Conservation (phyloP, 2,329 filamentous ascomycete species). For the Cordyceps fumosorosea region DNA sequence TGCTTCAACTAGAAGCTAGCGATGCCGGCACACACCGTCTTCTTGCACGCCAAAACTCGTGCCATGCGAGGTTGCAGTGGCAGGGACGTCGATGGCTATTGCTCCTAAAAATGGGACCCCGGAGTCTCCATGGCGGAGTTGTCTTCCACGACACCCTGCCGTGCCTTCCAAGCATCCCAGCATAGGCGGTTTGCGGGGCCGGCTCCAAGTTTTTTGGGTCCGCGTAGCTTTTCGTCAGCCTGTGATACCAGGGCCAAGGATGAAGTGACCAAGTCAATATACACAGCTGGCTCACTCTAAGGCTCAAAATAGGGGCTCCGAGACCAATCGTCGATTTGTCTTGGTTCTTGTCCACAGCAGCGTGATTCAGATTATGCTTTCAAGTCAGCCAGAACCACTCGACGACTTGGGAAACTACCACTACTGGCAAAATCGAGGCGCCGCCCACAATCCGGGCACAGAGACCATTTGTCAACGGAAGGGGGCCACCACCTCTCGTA, state of each 20-base stretch:
- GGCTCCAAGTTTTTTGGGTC: neutral
- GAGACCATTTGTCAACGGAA: conserved; percentile 3
- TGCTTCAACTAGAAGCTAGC: neutral
- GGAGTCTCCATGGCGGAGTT: neutral
- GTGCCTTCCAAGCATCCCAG: neutral
- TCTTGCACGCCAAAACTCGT: neutral
- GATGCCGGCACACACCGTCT: neutral
- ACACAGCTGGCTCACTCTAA: neutral
- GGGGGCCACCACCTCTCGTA: neutral
- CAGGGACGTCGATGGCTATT: neutral
- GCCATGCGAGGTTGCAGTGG: neutral
- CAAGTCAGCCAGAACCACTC: neutral
- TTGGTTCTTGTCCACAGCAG: neutral
- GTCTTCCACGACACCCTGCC: neutral
- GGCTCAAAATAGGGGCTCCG: neutral
- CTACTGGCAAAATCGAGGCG: neutral
- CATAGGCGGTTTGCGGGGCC: neutral
- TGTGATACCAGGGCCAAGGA: neutral
- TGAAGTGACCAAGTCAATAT: neutral
- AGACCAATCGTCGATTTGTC: neutral
- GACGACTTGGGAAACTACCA: neutral
- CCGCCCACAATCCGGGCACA: neutral
- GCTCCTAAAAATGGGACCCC: neutral
- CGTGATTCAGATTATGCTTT: neutral
- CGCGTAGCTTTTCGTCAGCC: neutral